These are phyloP conservation scores for Petasospora rhodanensis DNA, from an alignment of 1,139 yeast species.

Conservation along the genomic window DNA sequence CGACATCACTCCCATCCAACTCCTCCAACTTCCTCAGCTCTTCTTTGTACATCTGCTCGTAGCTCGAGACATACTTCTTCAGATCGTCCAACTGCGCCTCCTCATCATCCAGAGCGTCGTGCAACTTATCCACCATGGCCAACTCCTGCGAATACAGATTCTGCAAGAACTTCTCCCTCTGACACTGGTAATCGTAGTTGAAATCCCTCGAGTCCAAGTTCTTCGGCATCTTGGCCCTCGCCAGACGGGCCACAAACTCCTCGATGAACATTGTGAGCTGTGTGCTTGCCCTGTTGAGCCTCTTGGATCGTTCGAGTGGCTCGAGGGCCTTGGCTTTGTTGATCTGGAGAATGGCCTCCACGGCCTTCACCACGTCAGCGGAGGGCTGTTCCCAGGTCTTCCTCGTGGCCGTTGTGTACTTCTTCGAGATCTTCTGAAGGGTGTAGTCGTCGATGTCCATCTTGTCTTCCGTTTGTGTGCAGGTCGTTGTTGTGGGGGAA, in stretches of 20 bases:
- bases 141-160: slow-evolving; percentile 18
- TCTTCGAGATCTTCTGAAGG: slow-evolving; percentile 10
- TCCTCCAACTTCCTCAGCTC: slow-evolving; percentile 13
- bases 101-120: slow-evolving; percentile 10
- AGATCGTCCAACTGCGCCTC: slow-evolving; percentile 8
- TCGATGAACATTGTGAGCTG: slow-evolving; percentile 12
- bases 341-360: slow-evolving; percentile 7
- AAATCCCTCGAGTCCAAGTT: slow-evolving; percentile 13
- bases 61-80: slow-evolving; percentile 9
- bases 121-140: slow-evolving; percentile 13
- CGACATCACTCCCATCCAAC: slow-evolving; percentile 5
- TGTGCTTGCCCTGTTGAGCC: slow-evolving; percentile 5
- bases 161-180: slow-evolving; percentile 16
- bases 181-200: slow-evolving; percentile 19
- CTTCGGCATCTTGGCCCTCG: slow-evolving; percentile 15
- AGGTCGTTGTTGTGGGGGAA: too few species aligned
- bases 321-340: slow-evolving; percentile 17
- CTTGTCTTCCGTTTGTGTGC: too few species aligned
- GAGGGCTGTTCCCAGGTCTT: slow-evolving; percentile 14
- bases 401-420: slow-evolving; percentile 1
- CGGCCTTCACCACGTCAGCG: neutral
- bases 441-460: slow-evolving; percentile 9
- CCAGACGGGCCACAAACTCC: slow-evolving; percentile 10
- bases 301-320: slow-evolving; percentile 9
- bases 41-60: slow-evolving; percentile 8